Evolutionary conservation across 176 grass and related monocot species (phyloP).

Genomic region (Oryza longistaminata): DNA sequence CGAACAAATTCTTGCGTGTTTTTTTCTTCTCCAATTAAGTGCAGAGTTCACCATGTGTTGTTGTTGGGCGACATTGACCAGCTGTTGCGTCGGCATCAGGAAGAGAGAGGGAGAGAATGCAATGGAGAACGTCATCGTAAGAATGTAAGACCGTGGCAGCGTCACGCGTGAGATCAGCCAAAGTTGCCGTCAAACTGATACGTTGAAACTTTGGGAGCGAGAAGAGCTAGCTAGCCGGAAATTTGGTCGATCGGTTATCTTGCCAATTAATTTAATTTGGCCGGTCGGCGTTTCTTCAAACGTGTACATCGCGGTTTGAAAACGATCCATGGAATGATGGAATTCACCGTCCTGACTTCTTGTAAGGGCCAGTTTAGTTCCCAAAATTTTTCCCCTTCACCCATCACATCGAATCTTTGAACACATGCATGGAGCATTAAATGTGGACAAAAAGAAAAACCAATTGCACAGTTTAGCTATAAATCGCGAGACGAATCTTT

Average conservation of each 20-base stretch:
- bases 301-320: background rate
- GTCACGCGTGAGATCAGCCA: constrained; percentile 12
- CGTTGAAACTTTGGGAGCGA: constrained; percentile 22
- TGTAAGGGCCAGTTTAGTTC: no score
- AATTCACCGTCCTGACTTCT: constrained; percentile 4
- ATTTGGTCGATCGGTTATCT: background rate
- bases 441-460: no score
- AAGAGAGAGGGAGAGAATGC: background rate
- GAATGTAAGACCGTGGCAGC: background rate
- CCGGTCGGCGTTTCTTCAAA: background rate
- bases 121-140: background rate
- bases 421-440: no score
- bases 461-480: no score
- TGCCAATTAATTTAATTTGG: no score
- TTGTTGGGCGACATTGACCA: background rate
- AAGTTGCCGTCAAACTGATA: constrained; percentile 27
- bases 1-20: background rate
- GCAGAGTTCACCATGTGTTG: background rate
- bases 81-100: background rate
- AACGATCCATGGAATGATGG: background rate
- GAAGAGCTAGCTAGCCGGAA: background rate
- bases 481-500: no score
- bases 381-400: no score
- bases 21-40: background rate
- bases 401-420: no score